Base-by-base conservation (phyloP, 208 protist species). In the Trypanosoma cruzi region DNA sequence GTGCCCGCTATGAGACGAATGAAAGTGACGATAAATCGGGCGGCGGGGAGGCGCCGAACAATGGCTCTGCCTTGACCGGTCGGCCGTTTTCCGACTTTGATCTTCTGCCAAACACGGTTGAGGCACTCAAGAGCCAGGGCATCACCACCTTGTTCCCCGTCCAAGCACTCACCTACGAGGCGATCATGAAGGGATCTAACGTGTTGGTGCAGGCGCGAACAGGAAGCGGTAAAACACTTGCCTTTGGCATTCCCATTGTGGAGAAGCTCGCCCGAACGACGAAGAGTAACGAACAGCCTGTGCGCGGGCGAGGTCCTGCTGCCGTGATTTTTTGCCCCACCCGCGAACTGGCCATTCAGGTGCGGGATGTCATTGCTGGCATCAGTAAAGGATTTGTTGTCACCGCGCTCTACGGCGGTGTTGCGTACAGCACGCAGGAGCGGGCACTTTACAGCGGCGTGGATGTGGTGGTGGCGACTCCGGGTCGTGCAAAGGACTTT, bases 401-500 rank as follows among this genome's bases (percentile, higher is more conserved):
- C 44, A 75, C 84, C 26, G 77, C 89, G 0, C 84, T 98, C 11
- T 97, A 98, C 65, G 97, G 97, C 46, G 97, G 97, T n/a, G 88
- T 98, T 0, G 94, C 95, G 53, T 96, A 97, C 76, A 88, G 86
- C 22, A 81, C 81, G 40, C 98, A 99, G 82, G 83, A 96, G 67
- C 88, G 92, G 29, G 78, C 85, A 32, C 80, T 99, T 4, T 81
- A 86, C 36, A 97, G 94, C 53, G 99, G 99, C 11, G 98, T 99
- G 71, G 99, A 99, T 79, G 95, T 99, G 55, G 76, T 99, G 11
- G 96, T 99, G 37, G 97, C 94, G 50, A 99, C 99, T 13, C 99
- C 99, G 4, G 99, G 99, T 16, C 83, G 99, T 49, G 89, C 99
- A n/a, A 92, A 99, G 80, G 98, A 99, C 63, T 98, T 99, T 64